Base-by-base conservation (phyloP, 108 stramenopile genomes). In the Seminavis robusta region DNA sequence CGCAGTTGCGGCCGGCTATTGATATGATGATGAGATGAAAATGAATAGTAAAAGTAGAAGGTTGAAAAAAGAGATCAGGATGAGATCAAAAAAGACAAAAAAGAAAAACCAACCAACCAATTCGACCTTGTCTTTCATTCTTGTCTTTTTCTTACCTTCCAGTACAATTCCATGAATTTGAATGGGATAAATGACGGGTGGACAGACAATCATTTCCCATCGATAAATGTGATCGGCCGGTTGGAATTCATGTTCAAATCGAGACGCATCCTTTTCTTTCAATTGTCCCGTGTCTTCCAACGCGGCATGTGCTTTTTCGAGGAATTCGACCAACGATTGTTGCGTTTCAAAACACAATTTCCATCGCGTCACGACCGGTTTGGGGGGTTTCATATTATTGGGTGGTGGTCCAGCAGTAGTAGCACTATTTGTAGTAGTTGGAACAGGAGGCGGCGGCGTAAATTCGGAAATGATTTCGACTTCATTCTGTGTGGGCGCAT, bases 131-230 rank as follows among this genome's bases (percentile, higher is more conserved):
- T n/a, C n/a, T n/a, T n/a, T n/a, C n/a, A n/a, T n/a, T n/a, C n/a
- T n/a, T n/a, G n/a, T n/a, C n/a, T n/a, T n/a, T n/a, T n/a, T n/a
- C n/a, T n/a, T n/a, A n/a, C n/a, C n/a, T 45, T 73, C 72, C 47
- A 79, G 36, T 19, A 79, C 77, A 52, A 79, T 79, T 10, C 77
- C 77, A 53, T 79, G 77, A 33, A 79, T 65, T 59, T 79, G 77
- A 20, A 79, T 70, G 21, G 77, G 77, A 47, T 79, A 79, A 23
- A 74, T 48, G 15, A 80, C 55, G 0, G 72, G 74, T 25, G 47
- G 47, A 25, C 20, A 20, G 5, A 49, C 47, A 8, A 80, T 56
- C 61, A 75, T 67, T 32, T 75, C 74, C 78, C 78, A 80, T 47
- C 78, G 65, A 20, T 67, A 60, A 9, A 80, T 75, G 33, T 80